Evolutionary conservation across 208 protist species (phyloP).

Genomic region (Leishmania tarentolae): DNA sequence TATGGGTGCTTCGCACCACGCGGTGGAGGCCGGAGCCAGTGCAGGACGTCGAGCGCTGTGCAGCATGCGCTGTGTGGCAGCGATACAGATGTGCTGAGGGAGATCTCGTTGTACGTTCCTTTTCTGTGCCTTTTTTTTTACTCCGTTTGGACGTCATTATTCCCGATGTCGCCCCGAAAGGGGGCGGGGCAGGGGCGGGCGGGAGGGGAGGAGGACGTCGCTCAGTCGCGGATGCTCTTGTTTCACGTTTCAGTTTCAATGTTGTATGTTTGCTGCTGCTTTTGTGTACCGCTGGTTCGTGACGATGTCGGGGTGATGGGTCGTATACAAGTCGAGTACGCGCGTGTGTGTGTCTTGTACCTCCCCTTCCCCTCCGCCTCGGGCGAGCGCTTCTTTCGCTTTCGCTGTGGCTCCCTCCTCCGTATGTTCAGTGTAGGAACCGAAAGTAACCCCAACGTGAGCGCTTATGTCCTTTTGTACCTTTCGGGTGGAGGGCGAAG

Average conservation of each 20-base stretch:
- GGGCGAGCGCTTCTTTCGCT: neutral
- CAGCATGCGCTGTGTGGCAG: no score
- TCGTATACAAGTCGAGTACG: no score
- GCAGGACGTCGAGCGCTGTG: neutral
- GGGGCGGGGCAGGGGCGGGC: no score
- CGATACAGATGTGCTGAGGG: no score
- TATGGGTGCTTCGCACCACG: neutral
- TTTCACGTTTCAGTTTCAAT: conserved; percentile 4
- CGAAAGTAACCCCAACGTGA: no score
- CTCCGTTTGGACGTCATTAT: neutral
- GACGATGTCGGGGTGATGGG: no score
- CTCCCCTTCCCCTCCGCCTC: neutral
- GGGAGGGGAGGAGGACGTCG: no score
- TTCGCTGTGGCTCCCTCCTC: neutral
- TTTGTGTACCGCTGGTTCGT: neutral
- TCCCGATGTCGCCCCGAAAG: neutral
- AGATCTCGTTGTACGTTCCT: no score
- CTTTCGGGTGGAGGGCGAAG: no score
- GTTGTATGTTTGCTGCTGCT: conserved; percentile 17
- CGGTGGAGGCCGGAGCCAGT: neutral
- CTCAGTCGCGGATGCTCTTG: neutral
- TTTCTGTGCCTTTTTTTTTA: conserved; percentile 5
- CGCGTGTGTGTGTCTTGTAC: neutral
- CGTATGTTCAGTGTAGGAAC: neutral
- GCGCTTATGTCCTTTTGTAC: no score